Conservation (phyloP, 2,329 filamentous ascomycete genomes). For the Immersiporthe knoxdaviesiana region DNA sequence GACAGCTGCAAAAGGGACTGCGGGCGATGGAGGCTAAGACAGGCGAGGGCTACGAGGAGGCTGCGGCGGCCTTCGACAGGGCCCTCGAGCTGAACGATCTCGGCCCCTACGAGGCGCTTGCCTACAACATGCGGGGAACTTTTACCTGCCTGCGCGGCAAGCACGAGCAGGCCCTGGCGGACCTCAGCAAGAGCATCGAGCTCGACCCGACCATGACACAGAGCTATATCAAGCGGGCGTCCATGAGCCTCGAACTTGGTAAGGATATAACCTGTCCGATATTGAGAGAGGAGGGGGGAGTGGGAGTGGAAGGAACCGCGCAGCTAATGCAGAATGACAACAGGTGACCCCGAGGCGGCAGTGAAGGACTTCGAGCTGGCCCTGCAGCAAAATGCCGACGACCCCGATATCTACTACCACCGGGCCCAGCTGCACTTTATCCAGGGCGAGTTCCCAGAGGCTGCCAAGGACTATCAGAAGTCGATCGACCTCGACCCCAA, state of each 20-base stretch:
- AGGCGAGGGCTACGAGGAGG: slow-evolving; percentile 88
- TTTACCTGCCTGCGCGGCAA: slow-evolving; percentile 93
- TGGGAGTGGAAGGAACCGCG: too few species aligned
- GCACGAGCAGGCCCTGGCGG: slow-evolving; percentile 77
- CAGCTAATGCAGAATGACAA: slow-evolving; percentile 44
- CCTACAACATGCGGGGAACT: slow-evolving; percentile 95
- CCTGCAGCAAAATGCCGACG: slow-evolving; percentile 79
- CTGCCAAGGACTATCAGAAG: slow-evolving; percentile 98
- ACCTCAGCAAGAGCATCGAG: slow-evolving; percentile 92
- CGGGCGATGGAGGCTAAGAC: slow-evolving; percentile 83
- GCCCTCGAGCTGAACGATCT: slow-evolving; percentile 82
- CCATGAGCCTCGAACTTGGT: slow-evolving; percentile 95
- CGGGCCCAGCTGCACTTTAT: slow-evolving; percentile 98
- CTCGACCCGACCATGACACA: slow-evolving; percentile 86
- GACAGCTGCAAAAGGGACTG: slow-evolving; percentile 82
- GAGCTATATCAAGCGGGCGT: slow-evolving; percentile 98
- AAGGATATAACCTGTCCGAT: slow-evolving; percentile 38
- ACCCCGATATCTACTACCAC: slow-evolving; percentile 99
- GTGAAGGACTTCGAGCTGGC: slow-evolving; percentile 86
- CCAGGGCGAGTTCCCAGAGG: slow-evolving; percentile 87
- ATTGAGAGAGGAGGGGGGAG: not conserved
- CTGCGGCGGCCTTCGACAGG: slow-evolving; percentile 82
- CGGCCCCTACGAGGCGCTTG: slow-evolving; percentile 82
- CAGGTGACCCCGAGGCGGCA: slow-evolving; percentile 82
- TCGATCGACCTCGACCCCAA: slow-evolving; percentile 94